These are phyloP conservation scores for Physocladia obscura DNA, from an alignment of 192 early-diverging fungal genomes.

Conservation along the genomic window DNA sequence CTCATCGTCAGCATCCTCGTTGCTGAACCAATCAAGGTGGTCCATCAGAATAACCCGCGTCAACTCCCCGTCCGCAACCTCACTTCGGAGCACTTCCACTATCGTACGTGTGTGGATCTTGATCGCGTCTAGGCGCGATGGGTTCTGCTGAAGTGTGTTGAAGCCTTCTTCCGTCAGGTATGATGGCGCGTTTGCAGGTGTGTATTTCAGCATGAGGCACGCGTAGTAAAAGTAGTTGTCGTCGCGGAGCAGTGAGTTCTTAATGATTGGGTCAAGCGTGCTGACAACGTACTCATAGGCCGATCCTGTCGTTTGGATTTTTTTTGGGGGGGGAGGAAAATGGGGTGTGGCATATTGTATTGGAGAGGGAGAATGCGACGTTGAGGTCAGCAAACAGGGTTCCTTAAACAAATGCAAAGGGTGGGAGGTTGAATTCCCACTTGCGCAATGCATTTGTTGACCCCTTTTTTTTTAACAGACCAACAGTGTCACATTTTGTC, in stretches of 20 bases:
- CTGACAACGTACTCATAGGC: conserved; percentile 77
- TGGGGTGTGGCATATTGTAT: background rate
- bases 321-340: too few species aligned
- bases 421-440: conserved; percentile 33
- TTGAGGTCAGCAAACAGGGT: conserved; percentile 30
- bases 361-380: conserved; percentile 18
- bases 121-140: conserved; percentile 61
- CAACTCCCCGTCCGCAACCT: conserved; percentile 64
- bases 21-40: conserved; percentile 83
- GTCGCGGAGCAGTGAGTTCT: conserved; percentile 56
- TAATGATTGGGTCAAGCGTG: conserved; percentile 77
- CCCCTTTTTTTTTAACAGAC: too few species aligned
- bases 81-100: conserved; percentile 56
- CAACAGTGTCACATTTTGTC: too few species aligned
- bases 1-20: conserved; percentile 69
- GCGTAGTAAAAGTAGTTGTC: conserved; percentile 89
- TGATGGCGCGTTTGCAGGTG: conserved; percentile 65
- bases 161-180: conserved; percentile 76
- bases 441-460: background rate
- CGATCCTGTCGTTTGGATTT: conserved; percentile 44
- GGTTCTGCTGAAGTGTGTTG: conserved; percentile 45
- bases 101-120: conserved; percentile 82
- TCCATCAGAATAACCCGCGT: conserved; percentile 82
- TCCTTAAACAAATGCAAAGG: conserved; percentile 21
- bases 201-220: conserved; percentile 71